Base-by-base conservation (phyloP, 2,329 filamentous ascomycete species). In the Chaetoscypha palmicola region DNA sequence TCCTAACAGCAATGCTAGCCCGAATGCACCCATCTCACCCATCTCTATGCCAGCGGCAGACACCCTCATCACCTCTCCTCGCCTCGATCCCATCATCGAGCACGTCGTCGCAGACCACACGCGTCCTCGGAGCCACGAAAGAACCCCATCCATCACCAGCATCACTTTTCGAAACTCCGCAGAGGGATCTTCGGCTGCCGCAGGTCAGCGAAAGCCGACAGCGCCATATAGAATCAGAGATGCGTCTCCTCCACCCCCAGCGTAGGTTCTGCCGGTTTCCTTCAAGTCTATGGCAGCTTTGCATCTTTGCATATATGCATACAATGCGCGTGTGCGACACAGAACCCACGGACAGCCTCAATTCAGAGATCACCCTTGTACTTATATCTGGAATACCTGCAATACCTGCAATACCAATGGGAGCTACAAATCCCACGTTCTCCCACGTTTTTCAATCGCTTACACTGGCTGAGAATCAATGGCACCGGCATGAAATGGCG, bases 181-280 rank as follows among this genome's bases (percentile, higher is more conserved):
- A 19, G 36, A 35, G 22, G 54, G 44, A 39, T 48, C 46, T 28
- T 45, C 49, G 44, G 45, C 44, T 31, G 38, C 52, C 17, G 38
- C 33, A 10, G 45, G 41, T 3, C 35, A 35, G 31, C 26, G 26
- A 21, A 56, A 49, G 41, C 34, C 45, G 12, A 51, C 41, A 35
- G 28, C 36, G 24, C n/a, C 38, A 17, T 47, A 49, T 22, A 47
- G 54, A 20, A 39, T 54, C 37, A 49, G 62, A 52, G 58, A 61
- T 41, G 57, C 59, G 17, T 66, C 60, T 36, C 65, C 65, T 43
- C 65, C 65, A 45, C 64, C 65, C 34, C 53, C 59, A 40, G 46
- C 56, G 62, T 64, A 55, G 61, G 62, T 58, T 11, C 23, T 38
- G 16, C 30, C 39, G 30, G 11, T 37, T 41, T 34, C 22, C 16